A percentile compares a stretch with the other conserved stretches of the same genome.
Conservation (phyloP, 2,329 filamentous ascomycete species). For the Arachnopeziza araneosa region DNA sequence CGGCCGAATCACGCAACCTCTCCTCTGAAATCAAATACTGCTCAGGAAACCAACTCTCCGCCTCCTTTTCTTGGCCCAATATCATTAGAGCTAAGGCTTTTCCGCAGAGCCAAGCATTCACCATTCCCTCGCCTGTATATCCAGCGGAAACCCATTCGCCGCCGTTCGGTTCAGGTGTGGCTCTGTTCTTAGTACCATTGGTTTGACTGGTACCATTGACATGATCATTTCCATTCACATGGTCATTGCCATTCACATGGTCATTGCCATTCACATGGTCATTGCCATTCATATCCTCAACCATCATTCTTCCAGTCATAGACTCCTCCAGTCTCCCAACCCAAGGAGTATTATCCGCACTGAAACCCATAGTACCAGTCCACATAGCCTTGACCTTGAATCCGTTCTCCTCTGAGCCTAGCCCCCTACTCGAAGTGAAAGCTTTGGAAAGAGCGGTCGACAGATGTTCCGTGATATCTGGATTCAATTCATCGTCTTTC, state of each 20-base stretch:
- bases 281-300: neutral
- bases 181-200: neutral
- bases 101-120: constrained; percentile 47
- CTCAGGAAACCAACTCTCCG: constrained; percentile 8
- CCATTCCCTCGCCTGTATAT: constrained; percentile 49
- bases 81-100: constrained; percentile 43
- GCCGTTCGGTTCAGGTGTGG: neutral
- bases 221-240: constrained; percentile 14
- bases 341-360: constrained; percentile 44
- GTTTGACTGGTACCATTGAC: constrained; percentile 16
- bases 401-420: constrained; percentile 28
- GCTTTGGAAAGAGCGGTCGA: constrained; percentile 38
- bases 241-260: neutral
- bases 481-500: constrained; percentile 40
- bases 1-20: neutral
- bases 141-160: constrained; percentile 47
- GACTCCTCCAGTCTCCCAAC: constrained; percentile 39
- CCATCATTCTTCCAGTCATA: neutral
- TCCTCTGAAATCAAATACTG: neutral
- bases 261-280: neutral
- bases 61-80: constrained; percentile 33
- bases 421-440: constrained; percentile 32
- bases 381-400: constrained; percentile 37
- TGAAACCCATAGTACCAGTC: constrained; percentile 45
- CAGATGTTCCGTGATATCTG: constrained; percentile 35